A percentile compares a stretch with the other conserved stretches of the same genome.
Evolutionary conservation across 371 early-diverging fungal species (phyloP).

Genomic region (Basidiobolus meristosporus): DNA sequence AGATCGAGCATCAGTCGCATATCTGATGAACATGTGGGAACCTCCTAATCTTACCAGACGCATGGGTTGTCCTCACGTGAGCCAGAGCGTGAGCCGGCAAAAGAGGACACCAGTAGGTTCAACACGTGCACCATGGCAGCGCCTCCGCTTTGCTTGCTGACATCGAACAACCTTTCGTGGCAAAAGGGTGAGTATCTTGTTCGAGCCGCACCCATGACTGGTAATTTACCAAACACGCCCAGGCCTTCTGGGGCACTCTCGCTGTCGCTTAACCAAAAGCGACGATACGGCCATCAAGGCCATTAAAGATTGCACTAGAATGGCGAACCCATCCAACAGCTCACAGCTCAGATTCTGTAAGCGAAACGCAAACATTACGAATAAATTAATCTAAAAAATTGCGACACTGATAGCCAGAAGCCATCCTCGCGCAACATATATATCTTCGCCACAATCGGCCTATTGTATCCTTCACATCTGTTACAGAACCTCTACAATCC

Average conservation of each 20-base stretch:
- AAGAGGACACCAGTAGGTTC: slow-evolving; percentile 27
- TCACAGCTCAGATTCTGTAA: neutral
- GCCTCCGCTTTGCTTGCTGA: slow-evolving; percentile 41
- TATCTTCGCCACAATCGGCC: no score
- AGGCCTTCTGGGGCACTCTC: slow-evolving; percentile 37
- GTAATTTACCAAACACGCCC: slow-evolving; percentile 30
- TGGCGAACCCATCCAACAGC: slow-evolving; percentile 25
- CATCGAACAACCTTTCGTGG: slow-evolving; percentile 29
- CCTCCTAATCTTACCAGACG: slow-evolving; percentile 24
- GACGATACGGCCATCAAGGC: slow-evolving; percentile 40
- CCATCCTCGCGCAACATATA: no score
- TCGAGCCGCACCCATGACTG: neutral
- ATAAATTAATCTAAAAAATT: no score
- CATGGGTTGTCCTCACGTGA: slow-evolving; percentile 35
- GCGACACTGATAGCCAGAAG: no score
- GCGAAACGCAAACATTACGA: no score
- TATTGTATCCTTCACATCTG: no score
- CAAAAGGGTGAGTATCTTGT: neutral
- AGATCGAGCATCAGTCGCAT: neutral
- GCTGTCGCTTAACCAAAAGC: slow-evolving; percentile 26
- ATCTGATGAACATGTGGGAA: no score
- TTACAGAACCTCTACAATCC: no score
- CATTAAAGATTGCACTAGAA: slow-evolving; percentile 32
- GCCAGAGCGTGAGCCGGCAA: slow-evolving; percentile 12
- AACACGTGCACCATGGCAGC: slow-evolving; percentile 36